Conservation (phyloP, 129 eudicot species). For the Pulicaria dysenterica region DNA sequence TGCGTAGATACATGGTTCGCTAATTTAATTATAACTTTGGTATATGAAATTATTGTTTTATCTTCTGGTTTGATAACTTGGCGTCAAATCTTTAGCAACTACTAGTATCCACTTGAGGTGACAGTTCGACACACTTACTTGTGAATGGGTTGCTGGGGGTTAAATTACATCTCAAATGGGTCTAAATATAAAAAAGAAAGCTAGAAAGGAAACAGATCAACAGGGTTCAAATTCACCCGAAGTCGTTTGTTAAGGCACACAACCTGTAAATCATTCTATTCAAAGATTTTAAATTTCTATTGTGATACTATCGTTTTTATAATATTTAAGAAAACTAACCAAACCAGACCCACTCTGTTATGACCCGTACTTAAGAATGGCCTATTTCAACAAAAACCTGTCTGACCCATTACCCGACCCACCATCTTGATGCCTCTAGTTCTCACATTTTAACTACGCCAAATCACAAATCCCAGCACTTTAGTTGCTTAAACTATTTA, state of each 20-base stretch:
- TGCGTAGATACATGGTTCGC: not conserved
- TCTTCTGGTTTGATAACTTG: not conserved
- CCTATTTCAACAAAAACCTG: not conserved
- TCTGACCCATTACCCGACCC: not conserved
- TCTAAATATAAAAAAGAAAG: too few species aligned
- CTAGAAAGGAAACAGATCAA: not conserved
- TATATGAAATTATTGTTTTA: not conserved
- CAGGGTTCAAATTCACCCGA: not conserved
- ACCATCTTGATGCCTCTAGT: not conserved
- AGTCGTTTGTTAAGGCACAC: not conserved
- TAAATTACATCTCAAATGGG: too few species aligned
- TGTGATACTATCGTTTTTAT: too few species aligned
- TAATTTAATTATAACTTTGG: not conserved
- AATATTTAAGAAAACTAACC: not conserved
- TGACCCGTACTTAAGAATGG: not conserved
- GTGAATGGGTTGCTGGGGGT: too few species aligned
- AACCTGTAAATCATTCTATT: not conserved
- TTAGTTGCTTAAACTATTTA: not conserved
- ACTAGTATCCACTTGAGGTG: too few species aligned
- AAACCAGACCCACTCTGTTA: not conserved
- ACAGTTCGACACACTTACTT: too few species aligned
- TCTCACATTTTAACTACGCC: not conserved
- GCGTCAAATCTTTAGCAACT: not conserved
- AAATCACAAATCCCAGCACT: not conserved
- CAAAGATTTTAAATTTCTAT: too few species aligned